A percentile compares a stretch with the other conserved stretches of the same genome.
phyloP scores from a whole-genome alignment of 2,329 filamentous ascomycete species.

The Furcasterigmium sp. region DNA sequence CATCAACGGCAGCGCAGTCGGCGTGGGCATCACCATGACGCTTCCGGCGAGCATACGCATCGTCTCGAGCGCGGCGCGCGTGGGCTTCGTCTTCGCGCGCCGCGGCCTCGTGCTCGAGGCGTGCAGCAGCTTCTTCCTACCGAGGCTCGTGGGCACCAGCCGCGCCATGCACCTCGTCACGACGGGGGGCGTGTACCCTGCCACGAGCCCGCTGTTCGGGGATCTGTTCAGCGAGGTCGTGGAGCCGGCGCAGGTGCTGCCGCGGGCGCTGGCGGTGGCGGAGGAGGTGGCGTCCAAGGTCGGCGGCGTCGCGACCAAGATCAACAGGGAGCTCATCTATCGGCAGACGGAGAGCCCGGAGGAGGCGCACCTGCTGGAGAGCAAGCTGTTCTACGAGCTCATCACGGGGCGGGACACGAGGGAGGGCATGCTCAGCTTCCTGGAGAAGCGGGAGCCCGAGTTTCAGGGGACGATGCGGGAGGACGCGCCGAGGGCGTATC shows the following conservation, averaged over 20 bases:
- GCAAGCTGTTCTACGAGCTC: conserved; percentile 55
- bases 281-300: conserved; percentile 62
- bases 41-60: conserved; percentile 49
- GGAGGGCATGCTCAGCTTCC: conserved; percentile 64
- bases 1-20: conserved; percentile 54
- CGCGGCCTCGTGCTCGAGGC: conserved; percentile 70
- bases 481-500: conserved; percentile 55
- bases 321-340: conserved; percentile 71
- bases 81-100: conserved; percentile 70
- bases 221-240: conserved; percentile 64
- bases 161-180: conserved; percentile 61
- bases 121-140: conserved; percentile 66
- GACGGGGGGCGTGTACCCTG: conserved; percentile 57
- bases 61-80: conserved; percentile 52
- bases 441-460: conserved; percentile 60
- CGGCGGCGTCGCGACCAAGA: conserved; percentile 54
- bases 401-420: conserved; percentile 54
- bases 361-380: conserved; percentile 66
- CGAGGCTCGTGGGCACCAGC: conserved; percentile 60
- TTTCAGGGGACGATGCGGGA: conserved; percentile 58
- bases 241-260: conserved; percentile 54
- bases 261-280: conserved; percentile 60
- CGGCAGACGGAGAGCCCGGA: conserved; percentile 55
- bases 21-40: conserved; percentile 58
- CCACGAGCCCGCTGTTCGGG: conserved; percentile 43